Percentiles rank a stretch among this genome's conserved stretches.
These are phyloP conservation scores for Penicillium riverlandense DNA, from an alignment of 495 filamentous ascomycete species.

Conservation along the genomic window DNA sequence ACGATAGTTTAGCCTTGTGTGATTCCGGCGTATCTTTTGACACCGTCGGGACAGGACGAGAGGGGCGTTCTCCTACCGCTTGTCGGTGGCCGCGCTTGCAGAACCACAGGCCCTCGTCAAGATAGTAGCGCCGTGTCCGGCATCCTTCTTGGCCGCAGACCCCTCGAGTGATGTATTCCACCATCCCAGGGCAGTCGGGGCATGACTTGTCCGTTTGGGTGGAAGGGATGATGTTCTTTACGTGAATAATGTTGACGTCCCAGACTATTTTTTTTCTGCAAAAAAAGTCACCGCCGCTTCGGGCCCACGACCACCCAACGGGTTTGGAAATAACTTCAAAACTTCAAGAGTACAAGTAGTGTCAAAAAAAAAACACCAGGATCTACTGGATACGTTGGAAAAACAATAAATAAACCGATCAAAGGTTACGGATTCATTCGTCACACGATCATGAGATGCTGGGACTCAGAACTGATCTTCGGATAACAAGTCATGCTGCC, in stretches of 20 bases:
- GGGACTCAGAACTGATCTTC: slow-evolving; percentile 32
- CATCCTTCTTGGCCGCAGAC: slow-evolving; percentile 59
- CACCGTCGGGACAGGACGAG: background rate
- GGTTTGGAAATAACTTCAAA: background rate
- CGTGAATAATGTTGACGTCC: background rate
- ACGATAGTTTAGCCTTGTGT: slow-evolving; percentile 2
- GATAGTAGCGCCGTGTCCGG: slow-evolving; percentile 50
- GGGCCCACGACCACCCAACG: background rate
- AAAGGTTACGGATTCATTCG: slow-evolving; percentile 28
- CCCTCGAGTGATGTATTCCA: slow-evolving; percentile 49
- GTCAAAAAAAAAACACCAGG: too few species aligned
- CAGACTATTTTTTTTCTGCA: slow-evolving; percentile 12
- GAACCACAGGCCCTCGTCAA: slow-evolving; percentile 59
- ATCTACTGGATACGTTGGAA: background rate
- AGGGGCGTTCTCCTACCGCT: slow-evolving; percentile 30
- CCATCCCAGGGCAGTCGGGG: slow-evolving; percentile 29
- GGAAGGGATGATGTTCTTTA: slow-evolving; percentile 2
- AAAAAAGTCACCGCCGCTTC: slow-evolving; percentile 7
- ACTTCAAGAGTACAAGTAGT: too few species aligned
- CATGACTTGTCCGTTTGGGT: slow-evolving; percentile 23
- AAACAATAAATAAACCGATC: background rate
- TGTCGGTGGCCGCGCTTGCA: slow-evolving; percentile 62
- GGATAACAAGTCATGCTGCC: slow-evolving; percentile 31
- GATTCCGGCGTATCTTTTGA: background rate
- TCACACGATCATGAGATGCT: slow-evolving; percentile 42